Percentiles rank a stretch among this genome's conserved stretches.
Conservation (phyloP, 2,329 filamentous ascomycete genomes). For the Cryoendolithus antarcticus region DNA sequence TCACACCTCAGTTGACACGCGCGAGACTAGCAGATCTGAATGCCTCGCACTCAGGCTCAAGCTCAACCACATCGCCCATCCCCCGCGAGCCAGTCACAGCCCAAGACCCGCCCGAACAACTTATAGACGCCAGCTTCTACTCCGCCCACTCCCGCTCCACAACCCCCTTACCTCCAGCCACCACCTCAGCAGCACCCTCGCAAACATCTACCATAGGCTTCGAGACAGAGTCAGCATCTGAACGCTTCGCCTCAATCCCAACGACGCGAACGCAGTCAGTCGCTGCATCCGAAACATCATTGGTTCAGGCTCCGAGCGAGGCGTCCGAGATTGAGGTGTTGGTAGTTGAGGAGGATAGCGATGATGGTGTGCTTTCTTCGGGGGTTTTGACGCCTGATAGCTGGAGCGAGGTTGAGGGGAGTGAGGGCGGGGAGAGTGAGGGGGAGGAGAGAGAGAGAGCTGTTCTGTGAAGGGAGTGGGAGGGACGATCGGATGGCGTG, state of each 20-base stretch:
- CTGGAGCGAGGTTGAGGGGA: conserved; percentile 25
- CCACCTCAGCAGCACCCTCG: conserved; percentile 11
- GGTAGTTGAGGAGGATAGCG: conserved; percentile 21
- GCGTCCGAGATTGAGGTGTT: conserved; percentile 17
- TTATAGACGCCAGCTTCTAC: conserved; percentile 19
- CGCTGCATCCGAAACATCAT: not conserved
- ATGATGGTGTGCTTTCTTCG: conserved; percentile 23
- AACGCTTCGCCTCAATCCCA: conserved; percentile 16
- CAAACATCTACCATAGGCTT: conserved; percentile 15
- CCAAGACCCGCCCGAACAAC: conserved; percentile 11
- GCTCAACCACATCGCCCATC: conserved; percentile 4
- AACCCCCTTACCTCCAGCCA: conserved; percentile 8
- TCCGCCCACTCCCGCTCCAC: conserved; percentile 16
- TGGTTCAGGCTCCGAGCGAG: conserved; percentile 7
- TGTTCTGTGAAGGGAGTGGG: conserved; percentile 80
- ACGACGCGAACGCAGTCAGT: conserved; percentile 10
- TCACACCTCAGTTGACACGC: conserved; percentile 22
- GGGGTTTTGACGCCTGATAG: conserved; percentile 24
- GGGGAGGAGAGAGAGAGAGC: conserved; percentile 33
- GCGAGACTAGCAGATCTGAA: conserved; percentile 15
- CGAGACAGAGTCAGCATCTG: conserved; percentile 17
- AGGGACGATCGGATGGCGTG: conserved; percentile 46
- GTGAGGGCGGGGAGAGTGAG: conserved; percentile 23
- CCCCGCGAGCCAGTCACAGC: conserved; percentile 22
- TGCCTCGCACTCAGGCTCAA: not conserved